A percentile compares a stretch with the other conserved stretches of the same genome.
Evolutionary conservation across 2,329 filamentous ascomycete species (phyloP).

Genomic region (Fusarium luffae): DNA sequence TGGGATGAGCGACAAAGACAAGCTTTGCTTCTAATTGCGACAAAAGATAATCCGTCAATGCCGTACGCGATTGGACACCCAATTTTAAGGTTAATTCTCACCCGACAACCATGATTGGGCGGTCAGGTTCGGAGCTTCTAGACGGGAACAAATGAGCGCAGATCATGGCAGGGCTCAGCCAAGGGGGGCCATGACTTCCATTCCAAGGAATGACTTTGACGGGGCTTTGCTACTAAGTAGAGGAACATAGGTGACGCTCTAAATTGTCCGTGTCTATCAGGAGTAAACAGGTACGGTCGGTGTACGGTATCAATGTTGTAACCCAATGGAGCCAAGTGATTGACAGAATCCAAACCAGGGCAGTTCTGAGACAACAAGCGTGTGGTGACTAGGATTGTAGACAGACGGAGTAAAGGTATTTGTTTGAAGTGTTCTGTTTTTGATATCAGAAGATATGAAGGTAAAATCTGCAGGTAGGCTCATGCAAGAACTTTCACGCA

Average conservation of each 20-base stretch:
- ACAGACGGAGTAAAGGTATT: not conserved
- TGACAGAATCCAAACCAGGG: not conserved
- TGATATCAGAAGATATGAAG: not conserved
- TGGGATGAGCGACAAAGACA: not conserved
- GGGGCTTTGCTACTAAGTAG: not conserved
- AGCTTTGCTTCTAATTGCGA: not conserved
- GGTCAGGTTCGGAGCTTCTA: not conserved
- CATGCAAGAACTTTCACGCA: not conserved
- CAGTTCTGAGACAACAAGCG: not conserved
- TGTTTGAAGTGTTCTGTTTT: not conserved
- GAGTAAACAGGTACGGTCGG: not conserved
- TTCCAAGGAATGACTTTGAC: constrained; percentile 5
- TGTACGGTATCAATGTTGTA: not conserved
- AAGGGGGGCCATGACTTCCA: constrained; percentile 7
- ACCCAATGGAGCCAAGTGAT: not conserved
- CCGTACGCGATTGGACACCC: constrained; percentile 6
- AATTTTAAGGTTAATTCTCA: constrained; percentile 39
- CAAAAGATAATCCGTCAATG: not conserved
- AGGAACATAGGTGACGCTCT: not conserved
- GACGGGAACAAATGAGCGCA: constrained; percentile 16
- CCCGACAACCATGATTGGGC: constrained; percentile 19
- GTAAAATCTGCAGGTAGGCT: not conserved
- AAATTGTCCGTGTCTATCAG: not conserved
- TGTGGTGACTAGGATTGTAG: not conserved
- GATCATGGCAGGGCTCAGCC: constrained; percentile 23